Evolutionary conservation across 257 asterid species (phyloP), one percentile per base, ranked within the genome.

Genomic region (Przewalskia tangutica): DNA sequence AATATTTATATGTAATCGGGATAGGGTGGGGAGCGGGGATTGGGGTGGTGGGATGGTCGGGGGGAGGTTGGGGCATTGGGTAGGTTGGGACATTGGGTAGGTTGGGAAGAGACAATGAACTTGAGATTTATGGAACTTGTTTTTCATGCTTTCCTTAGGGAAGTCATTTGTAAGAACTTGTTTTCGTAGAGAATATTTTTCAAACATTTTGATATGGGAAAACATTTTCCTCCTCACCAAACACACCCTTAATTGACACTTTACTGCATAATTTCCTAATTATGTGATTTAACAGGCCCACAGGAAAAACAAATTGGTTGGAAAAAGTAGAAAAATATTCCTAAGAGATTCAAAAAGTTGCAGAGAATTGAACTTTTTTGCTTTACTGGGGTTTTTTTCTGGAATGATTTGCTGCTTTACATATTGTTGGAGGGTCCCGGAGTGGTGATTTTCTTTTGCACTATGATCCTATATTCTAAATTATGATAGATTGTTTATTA

Each of bases 321-420:
- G 2, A 11, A 48, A 12, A 73, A 75, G 63, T 2, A 75, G 0
- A 16, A 50, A 13, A 27, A 75, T 66, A 75, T 23, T 75, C 46
- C 9, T 38, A 56, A 56, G 34, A 50, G 80, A 51, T 75, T 75
- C 80, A 75, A 75, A 75, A 75, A 50, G 80, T 75, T 75, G 20
- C 63, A 23, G 2, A 27, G 20, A 75, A 1, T 6, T 73, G 73
- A 38, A 14, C 23, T 7, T 75, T 75, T 50, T 7, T 18, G 44
- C 0, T 73, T 50, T 73, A 23, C 10, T 13, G 13, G 20, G 18
- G 14, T 1, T 4, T 0, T 12, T 51, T 51, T 51, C 56, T 12
- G 56, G 56, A 16, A 3, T 51, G 56, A 51, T 55, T 55, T 1
- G 20, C 8, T 55, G 71, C 51, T 66, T 67, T 67, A 38, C 76